phyloP scores from a whole-genome alignment of 495 filamentous ascomycete genomes.

The Pyrenula massariospora region DNA sequence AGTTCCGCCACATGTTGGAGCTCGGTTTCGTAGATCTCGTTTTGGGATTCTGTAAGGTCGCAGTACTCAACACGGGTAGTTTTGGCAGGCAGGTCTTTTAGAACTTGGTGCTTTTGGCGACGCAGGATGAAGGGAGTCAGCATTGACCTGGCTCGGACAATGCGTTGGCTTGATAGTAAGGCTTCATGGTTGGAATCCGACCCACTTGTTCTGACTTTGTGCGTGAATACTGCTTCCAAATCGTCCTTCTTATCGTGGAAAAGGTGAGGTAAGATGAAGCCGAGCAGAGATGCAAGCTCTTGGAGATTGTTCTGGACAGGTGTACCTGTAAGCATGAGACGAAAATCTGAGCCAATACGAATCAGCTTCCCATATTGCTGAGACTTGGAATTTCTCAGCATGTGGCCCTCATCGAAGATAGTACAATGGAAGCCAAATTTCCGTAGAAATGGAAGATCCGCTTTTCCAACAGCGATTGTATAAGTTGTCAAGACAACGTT shows the following conservation, averaged over 20 bases:
- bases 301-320: conserved; percentile 93
- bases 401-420: conserved; percentile 89
- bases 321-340: conserved; percentile 82
- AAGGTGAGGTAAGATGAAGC: conserved; percentile 78
- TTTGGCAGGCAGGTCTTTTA: conserved; percentile 78
- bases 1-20: conserved; percentile 40
- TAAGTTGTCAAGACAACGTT: conserved; percentile 93
- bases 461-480: conserved; percentile 50
- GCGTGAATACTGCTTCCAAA: conserved; percentile 71
- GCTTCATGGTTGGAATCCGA: conserved; percentile 55
- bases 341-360: conserved; percentile 62
- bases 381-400: conserved; percentile 75
- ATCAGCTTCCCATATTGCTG: conserved; percentile 71
- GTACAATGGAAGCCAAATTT: conserved; percentile 52
- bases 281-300: conserved; percentile 77
- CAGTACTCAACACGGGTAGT: conserved; percentile 66
- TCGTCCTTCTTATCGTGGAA: conserved; percentile 65
- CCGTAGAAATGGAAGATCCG: conserved; percentile 60
- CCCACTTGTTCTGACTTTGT: conserved; percentile 75
- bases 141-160: conserved; percentile 77
- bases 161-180: conserved; percentile 73
- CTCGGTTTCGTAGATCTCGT: conserved; percentile 56
- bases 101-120: conserved; percentile 88
- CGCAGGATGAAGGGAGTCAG: conserved; percentile 91
- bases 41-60: conserved; percentile 57